Conservation (phyloP, 2,329 filamentous ascomycete species). For the Orbilia ellipsospora region DNA sequence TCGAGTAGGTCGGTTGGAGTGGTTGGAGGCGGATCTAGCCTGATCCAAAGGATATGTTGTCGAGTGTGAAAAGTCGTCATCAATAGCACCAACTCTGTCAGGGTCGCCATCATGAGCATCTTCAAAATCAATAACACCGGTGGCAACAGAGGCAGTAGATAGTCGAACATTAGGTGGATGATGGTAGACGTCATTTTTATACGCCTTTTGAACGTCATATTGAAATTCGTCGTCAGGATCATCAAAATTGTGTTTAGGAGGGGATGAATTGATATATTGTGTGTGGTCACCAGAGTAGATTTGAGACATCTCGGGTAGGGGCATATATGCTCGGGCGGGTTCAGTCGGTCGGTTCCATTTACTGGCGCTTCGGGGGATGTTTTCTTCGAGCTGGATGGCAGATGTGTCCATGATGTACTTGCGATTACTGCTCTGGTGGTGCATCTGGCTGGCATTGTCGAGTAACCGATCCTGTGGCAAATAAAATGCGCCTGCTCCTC, state of each 20-base stretch:
- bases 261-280: conserved; percentile 43
- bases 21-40: conserved; percentile 49
- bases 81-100: conserved; percentile 52
- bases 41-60: conserved; percentile 50
- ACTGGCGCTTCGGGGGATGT: conserved; percentile 11
- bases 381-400: conserved; percentile 51
- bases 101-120: conserved; percentile 55
- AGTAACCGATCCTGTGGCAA: conserved; percentile 44
- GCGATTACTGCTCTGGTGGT: conserved; percentile 38
- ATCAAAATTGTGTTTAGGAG: conserved; percentile 54
- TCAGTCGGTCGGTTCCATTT: conserved; percentile 41
- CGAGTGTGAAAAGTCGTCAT: conserved; percentile 54
- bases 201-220: conserved; percentile 51
- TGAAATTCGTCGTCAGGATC: conserved; percentile 48
- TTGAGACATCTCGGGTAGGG: conserved; percentile 50
- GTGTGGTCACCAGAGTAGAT: conserved; percentile 53
- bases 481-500: conserved; percentile 26
- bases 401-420: conserved; percentile 50
- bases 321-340: conserved; percentile 40
- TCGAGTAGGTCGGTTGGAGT: conserved; percentile 44
- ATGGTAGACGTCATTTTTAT: conserved; percentile 51
- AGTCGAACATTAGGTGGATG: conserved; percentile 44
- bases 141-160: conserved; percentile 54
- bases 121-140: conserved; percentile 53
- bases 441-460: conserved; percentile 37